Conservation (phyloP, 352 stramenopile genomes). For the Aphanomyces euteiches region DNA sequence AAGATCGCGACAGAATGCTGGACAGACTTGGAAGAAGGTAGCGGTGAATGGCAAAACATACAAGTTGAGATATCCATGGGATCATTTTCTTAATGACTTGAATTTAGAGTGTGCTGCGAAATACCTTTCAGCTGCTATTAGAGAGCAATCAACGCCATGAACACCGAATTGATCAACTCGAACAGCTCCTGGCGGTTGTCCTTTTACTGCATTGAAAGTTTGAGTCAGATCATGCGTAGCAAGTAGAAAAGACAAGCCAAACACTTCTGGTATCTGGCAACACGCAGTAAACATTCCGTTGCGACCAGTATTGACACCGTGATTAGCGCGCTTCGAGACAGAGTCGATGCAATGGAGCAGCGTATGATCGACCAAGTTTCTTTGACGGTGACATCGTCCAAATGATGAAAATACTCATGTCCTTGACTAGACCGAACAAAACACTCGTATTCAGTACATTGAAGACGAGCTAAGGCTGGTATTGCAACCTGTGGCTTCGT, state of each 20-base stretch:
- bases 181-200: conserved; percentile 4
- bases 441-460: background rate
- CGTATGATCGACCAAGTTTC: no score
- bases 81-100: background rate
- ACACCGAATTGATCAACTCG: background rate
- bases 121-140: conserved; percentile 12
- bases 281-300: background rate
- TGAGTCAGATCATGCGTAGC: background rate
- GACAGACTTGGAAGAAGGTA: conserved; percentile 14
- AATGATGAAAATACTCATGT: no score
- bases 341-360: no score
- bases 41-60: conserved; percentile 28
- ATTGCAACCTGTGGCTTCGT: background rate
- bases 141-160: conserved; percentile 14
- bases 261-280: background rate
- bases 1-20: background rate
- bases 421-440: no score
- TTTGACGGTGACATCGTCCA: no score
- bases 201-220: background rate
- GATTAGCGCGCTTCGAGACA: no score
- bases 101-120: conserved; percentile 20
- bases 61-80: conserved; percentile 6
- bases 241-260: background rate
- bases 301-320: no score
- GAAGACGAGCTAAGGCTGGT: conserved; percentile 23